Base-by-base conservation (phyloP, 805 yeast genomes). In the Spathaspora passalidarum region DNA sequence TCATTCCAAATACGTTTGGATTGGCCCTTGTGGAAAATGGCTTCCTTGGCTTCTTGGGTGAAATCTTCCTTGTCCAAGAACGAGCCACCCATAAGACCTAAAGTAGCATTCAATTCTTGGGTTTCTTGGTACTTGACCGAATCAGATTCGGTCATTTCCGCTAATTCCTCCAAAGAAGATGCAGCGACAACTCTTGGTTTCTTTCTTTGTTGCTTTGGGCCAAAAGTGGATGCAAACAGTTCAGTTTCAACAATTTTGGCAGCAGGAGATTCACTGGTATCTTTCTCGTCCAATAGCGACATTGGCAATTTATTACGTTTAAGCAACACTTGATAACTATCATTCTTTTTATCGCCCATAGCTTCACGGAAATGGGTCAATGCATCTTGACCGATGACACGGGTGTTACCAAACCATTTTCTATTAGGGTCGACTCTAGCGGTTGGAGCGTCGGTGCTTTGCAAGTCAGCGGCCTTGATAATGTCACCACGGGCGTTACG, bases 1-100 rank as follows among this genome's bases (percentile, higher is more conserved):
- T 92, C 99, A 66, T 94, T 94, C 99, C 99, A 92, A 56, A 92
- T 92, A 73, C 99, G 86, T 71, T 92, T 92, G 40, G 97, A 90
- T 72, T 92, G 99, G 58, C 99, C 99, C 66, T 92, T 92, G 62
- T 86, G 83, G 76, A 92, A 92, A 66, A 92, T 91, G 49, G 94
- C 91, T 67, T 94, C 99, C 63, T 88, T 90, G 34, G 97, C 96
- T 57, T 88, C 94, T 57, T 83, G 84, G 4, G 95, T 78, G 79
- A 86, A 88, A 45, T 88, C 96, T 54, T 89, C 96, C 42, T 83
- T 81, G 47, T 72, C 76, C 57, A 71, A 61, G 47, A 72, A 48
- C 9, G 78, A 71, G 18, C 79, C 83, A 52, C 89, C 90, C 92
- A 86, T 86, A 48, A 86, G 73, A 7, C 96, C 96, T 50, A 88